Evolutionary conservation across 192 early-diverging fungal species (phyloP), one percentile per base, ranked within the genome.

Genomic region (Backusella sp.): DNA sequence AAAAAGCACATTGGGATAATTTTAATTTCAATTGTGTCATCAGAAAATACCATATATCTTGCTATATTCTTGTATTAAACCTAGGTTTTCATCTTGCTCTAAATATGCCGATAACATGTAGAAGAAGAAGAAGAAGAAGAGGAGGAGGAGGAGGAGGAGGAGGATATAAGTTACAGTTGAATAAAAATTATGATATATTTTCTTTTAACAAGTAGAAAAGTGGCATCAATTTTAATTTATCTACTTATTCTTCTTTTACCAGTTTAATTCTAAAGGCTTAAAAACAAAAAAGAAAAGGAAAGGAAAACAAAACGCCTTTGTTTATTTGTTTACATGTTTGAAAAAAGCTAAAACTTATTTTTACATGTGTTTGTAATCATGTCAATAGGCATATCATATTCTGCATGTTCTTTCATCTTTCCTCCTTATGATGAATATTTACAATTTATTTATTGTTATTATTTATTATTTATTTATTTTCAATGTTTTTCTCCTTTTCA

Each of bases 371-470:
- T 69, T 69, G 37, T 69, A 41, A 37, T 69, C 68, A 69, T 37
- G 23, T 36, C n/a, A 69, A 36, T 41, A 69, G 21, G 21, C 1
- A 41, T 12, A 41, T 11, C 36, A 23, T 23, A 41, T 69, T 69
- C 68, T 69, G 68, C 68, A 69, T 69, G 23, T 69, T 62, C 56
- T 70, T 70, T 12, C 37, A 39, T 62, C 34, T 72, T 72, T 34
- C 30, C 42, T n/a, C 39, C 39, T 72, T 72, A 32, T 72, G 21
- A 42, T 32, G 6, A 52, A 17, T n/a, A 17, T 53, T 15, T 52
- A 28, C 14, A 46, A 32, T 23, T 42, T 30, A 17, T 26, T 53
- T 12, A 30, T 74, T 59, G 32, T n/a, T 62, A 59, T 67, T 74
- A 35, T 34, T 42, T 6, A 42, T 49, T 42, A 14, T 23, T 72